Evolutionary conservation across 129 eudicot genomes (phyloP).

Genomic region (Ambrosia trifida): DNA sequence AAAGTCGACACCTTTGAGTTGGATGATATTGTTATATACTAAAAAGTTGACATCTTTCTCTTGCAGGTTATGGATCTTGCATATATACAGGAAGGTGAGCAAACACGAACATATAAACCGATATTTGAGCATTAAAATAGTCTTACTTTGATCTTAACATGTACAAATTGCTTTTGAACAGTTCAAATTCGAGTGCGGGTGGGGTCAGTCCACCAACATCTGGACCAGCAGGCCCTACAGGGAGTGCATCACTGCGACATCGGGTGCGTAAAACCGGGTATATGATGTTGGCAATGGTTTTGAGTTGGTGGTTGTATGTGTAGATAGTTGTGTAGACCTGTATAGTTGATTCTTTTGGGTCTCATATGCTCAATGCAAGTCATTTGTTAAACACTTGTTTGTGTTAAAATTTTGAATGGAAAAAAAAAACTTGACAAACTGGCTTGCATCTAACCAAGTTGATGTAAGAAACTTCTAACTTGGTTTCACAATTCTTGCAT

Average conservation of each 20-base stretch:
- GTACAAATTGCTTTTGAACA: slow-evolving; percentile 29
- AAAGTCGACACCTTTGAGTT: no score
- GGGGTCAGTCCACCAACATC: slow-evolving; percentile 47
- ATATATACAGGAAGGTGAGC: slow-evolving; percentile 77
- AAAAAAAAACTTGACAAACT: no score
- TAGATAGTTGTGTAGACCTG: slow-evolving; percentile 19
- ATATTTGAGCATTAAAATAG: not conserved
- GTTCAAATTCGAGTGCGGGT: slow-evolving; percentile 50
- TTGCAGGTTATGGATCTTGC: slow-evolving; percentile 86
- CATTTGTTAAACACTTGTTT: slow-evolving; percentile 27
- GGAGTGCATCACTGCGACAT: slow-evolving; percentile 36
- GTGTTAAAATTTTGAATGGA: not conserved
- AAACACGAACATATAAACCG: not conserved
- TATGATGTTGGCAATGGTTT: slow-evolving; percentile 33
- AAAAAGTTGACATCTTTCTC: not conserved
- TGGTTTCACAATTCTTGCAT: not conserved
- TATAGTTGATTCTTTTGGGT: slow-evolving; percentile 29
- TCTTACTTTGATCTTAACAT: slow-evolving; percentile 16
- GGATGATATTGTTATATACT: no score
- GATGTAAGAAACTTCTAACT: not conserved
- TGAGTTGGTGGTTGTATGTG: slow-evolving; percentile 21
- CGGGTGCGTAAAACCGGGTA: slow-evolving; percentile 25
- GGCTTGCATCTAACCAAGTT: not conserved
- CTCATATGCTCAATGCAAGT: slow-evolving; percentile 6
- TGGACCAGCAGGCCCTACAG: slow-evolving; percentile 56